Percentiles rank a stretch among this genome's conserved stretches.
These are phyloP conservation scores for Alternaria tenuissima DNA, from an alignment of 2,329 filamentous ascomycete genomes.

Conservation along the genomic window DNA sequence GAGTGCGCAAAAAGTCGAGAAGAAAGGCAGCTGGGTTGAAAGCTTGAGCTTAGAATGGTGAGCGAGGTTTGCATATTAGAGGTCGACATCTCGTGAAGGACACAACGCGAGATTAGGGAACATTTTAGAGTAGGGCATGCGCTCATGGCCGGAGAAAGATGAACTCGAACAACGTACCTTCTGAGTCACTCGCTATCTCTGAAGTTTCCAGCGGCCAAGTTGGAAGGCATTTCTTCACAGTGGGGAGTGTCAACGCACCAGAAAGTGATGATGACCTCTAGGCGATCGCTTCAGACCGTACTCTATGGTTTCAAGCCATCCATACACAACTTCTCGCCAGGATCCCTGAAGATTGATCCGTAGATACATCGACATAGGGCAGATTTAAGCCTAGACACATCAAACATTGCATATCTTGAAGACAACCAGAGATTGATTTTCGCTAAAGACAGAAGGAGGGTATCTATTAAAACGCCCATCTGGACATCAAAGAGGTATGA, in stretches of 20 bases:
- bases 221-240: no score
- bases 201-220: no score
- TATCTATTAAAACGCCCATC: conserved; percentile 3
- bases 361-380: no score
- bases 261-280: not conserved
- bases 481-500: not conserved
- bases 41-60: conserved; percentile 47
- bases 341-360: no score
- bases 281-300: not conserved
- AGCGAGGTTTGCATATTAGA: not conserved
- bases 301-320: not conserved
- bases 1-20: conserved; percentile 57
- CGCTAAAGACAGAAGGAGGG: conserved; percentile 1
- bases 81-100: not conserved
- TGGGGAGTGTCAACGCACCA: no score
- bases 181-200: not conserved
- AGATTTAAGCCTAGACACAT: not conserved
- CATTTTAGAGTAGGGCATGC: not conserved
- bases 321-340: no score
- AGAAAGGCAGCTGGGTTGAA: conserved; percentile 59
- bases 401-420: not conserved
- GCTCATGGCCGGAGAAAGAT: not conserved
- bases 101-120: not conserved
- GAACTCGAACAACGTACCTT: not conserved
- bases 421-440: not conserved